Conservation (phyloP, 176 grass and related monocot genomes). For the Cocos nucifera region DNA sequence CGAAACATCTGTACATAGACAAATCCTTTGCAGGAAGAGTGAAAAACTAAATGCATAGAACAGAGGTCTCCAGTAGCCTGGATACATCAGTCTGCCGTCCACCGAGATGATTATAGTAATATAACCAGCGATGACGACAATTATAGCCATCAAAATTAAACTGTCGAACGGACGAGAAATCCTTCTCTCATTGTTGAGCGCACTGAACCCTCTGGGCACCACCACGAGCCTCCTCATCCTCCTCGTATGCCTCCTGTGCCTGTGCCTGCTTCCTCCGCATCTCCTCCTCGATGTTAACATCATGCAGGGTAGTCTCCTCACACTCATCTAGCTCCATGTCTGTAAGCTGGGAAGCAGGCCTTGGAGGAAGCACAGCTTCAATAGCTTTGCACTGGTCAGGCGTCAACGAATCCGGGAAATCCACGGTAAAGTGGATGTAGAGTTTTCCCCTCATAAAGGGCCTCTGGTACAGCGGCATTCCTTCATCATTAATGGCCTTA, state of each 20-base stretch:
- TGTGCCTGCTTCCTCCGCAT: constrained; percentile 72
- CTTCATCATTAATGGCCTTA: constrained; percentile 92
- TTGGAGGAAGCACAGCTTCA: constrained; percentile 63
- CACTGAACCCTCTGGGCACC: background rate
- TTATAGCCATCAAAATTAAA: no score
- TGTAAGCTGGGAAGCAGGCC: constrained; percentile 41
- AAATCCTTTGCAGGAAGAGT: no score
- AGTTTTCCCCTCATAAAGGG: constrained; percentile 97
- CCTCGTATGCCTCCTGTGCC: constrained; percentile 71
- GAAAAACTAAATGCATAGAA: no score
- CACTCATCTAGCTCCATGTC: constrained; percentile 96
- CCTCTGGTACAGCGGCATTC: constrained; percentile 82
- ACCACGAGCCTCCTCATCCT: constrained; percentile 44
- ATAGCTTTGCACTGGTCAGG: constrained; percentile 77
- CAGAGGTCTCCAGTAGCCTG: no score
- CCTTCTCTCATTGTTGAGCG: constrained; percentile 5
- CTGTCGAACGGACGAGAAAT: no score
- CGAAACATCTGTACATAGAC: no score
- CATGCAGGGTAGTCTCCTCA: constrained; percentile 83
- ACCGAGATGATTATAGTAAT: no score
- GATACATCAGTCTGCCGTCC: no score
- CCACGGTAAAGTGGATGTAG: constrained; percentile 85
- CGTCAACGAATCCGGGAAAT: constrained; percentile 62
- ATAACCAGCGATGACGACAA: no score
- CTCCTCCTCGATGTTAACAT: constrained; percentile 94